Percentiles rank a stretch among this genome's conserved stretches.
Conservation (phyloP, 2,329 filamentous ascomycete species). For the Domatiomyces catenatus region DNA sequence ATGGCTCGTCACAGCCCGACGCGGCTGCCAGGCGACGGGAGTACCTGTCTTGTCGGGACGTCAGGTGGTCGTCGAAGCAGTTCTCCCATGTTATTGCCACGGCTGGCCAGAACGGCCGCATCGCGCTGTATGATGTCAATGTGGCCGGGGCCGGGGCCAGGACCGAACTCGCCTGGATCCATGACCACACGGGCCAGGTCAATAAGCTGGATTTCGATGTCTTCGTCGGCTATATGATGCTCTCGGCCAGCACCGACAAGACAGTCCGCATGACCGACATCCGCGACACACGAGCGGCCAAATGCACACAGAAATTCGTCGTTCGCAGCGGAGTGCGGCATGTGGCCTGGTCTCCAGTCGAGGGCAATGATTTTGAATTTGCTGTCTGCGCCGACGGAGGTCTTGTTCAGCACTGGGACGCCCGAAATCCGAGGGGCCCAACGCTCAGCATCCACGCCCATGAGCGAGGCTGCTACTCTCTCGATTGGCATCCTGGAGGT, state of each 20-base stretch:
- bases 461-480: conserved; percentile 43
- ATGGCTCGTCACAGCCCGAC: conserved; percentile 28
- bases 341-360: conserved; percentile 45
- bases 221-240: conserved; percentile 41
- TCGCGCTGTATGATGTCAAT: conserved; percentile 47
- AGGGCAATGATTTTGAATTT: conserved; percentile 44
- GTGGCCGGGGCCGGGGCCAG: conserved; percentile 27
- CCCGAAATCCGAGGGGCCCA: conserved; percentile 40
- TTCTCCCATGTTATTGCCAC: conserved; percentile 47
- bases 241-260: conserved; percentile 51
- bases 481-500: conserved; percentile 54
- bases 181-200: conserved; percentile 51
- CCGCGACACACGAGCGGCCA: conserved; percentile 33
- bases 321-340: conserved; percentile 47
- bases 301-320: conserved; percentile 32
- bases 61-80: conserved; percentile 51
- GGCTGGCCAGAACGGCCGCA: conserved; percentile 49
- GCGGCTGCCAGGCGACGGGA: conserved; percentile 37
- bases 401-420: conserved; percentile 49
- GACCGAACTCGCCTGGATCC: conserved; percentile 45
- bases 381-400: conserved; percentile 51
- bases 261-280: conserved; percentile 51
- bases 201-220: conserved; percentile 52
- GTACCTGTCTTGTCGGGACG: conserved; percentile 47
- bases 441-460: conserved; percentile 48